Evolutionary conservation across 331 rosid genomes (phyloP).

Genomic region (Pyracantha coccinea): DNA sequence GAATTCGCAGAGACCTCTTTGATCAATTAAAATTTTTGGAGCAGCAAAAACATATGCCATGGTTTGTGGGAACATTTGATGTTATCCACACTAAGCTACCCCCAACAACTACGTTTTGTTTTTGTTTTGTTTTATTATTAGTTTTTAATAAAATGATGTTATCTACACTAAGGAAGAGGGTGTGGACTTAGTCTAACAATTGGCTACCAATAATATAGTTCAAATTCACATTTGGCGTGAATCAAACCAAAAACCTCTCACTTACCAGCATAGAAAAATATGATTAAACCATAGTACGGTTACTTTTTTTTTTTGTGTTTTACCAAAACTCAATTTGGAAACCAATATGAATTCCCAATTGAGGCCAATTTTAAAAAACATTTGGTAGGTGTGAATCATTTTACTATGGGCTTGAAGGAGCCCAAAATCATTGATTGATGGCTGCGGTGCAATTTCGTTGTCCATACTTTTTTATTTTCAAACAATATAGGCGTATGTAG

Average conservation of each 20-base stretch:
- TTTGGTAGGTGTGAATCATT: not conserved
- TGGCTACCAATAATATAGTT: rapidly evolving
- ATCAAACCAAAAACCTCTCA: too few relatives aligned
- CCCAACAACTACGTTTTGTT: too few relatives aligned
- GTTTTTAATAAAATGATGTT: too few relatives aligned
- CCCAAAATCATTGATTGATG: too few relatives aligned
- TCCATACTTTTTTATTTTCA: too few relatives aligned
- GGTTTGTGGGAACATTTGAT: not conserved
- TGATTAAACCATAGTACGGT: too few relatives aligned
- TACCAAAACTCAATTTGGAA: not conserved
- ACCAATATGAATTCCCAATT: not conserved
- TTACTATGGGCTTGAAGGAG: not conserved
- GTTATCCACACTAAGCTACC: too few relatives aligned
- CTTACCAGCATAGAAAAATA: too few relatives aligned
- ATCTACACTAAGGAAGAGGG: too few relatives aligned
- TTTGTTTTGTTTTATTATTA: not conserved
- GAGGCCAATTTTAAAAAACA: not conserved
- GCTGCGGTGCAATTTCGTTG: too few relatives aligned
- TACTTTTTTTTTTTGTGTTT: not conserved
- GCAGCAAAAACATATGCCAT: not conserved
- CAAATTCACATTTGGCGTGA: rapidly evolving
- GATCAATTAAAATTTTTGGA: not conserved
- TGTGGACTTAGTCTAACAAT: too few relatives aligned
- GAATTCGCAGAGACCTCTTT: not conserved
- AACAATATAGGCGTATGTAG: too few relatives aligned